Evolutionary conservation across 2,329 filamentous ascomycete genomes (phyloP), one percentile per base, ranked within the genome.

Genomic region (Sporothrix sp.): DNA sequence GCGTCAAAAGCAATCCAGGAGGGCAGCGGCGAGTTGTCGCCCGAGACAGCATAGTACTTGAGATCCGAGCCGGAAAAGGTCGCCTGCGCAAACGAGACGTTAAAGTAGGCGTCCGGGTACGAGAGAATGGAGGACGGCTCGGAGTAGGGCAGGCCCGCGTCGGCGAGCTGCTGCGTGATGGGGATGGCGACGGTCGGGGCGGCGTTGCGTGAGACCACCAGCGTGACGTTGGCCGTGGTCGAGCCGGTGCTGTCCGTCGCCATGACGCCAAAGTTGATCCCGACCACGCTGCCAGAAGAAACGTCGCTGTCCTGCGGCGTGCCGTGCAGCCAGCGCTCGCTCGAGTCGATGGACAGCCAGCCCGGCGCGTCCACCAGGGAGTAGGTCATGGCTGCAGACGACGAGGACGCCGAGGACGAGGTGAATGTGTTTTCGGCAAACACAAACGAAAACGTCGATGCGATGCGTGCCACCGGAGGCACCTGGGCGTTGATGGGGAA

Each of bases 401-500:
- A 65, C n/a, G 47, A 39, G 5, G 84, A 83, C n/a, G 73, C 71
- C 66, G 68, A 65, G 3, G 50, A 47, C 8, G 84, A 84, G 13
- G 73, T 71, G 66, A 95, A 95, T 0, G 88, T 95, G 35, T 81
- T 80, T 14, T 73, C 66, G 9, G 85, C 84, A 60, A 95, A 85
- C 27, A 77, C 71, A 61, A 90, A 88, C 9, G 72, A 76, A 65
- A 87, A 93, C 2, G 74, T 71, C 58, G 82, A 62, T 36, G 75
- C 77, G 53, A 85, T 71, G 57, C 85, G 77, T 18, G 87, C 88
- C 48, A 90, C 83, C 3, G 84, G 83, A 28, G 88, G 88, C 1
- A 94, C 75, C 65, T 95, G 89, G 2, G 86, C 82, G 66, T 93
- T 94, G 65, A 95, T 74, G 1, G 88, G 88, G 58, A 90, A 91